Base-by-base conservation (phyloP, 2,329 filamentous ascomycete genomes). In the Calonectria montana region DNA sequence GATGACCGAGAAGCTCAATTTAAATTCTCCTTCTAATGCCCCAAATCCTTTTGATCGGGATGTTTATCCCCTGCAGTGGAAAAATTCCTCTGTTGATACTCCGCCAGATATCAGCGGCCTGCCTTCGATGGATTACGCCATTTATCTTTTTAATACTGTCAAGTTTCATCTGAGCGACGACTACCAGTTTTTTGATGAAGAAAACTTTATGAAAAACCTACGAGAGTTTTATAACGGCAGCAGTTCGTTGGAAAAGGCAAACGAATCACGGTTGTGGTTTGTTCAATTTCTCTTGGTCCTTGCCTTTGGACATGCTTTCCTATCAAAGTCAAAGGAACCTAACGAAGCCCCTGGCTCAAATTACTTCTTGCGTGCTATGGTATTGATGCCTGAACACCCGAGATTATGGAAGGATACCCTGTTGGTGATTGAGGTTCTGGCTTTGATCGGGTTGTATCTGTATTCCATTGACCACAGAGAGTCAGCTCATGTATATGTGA, bases 231-330 rank as follows among this genome's bases (percentile, higher is more conserved):
- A 80, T 37, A 39, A 55, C 3, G 73, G 71, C 4, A 72, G 71
- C 4, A 70, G 79, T 9, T 71, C 77, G 1, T 50, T 71, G n/a
- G 48, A 25, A 23, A 79, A 74, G 27, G 78, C 76, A 16, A 50
- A 67, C 10, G 72, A 75, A 21, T 74, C 67, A 13, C 68, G 65
- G 29, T 73, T 89, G 25, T 88, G 87, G 88, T 87, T 87, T 74
- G 83, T 87, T 57, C 87, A 89, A 69, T 88, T 87, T 64, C 80
- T 89, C 5, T 77, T 89, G 4, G 83, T 89, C 21, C 80, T 90
- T 18, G 87, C 88, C 1, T 81, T 80, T 70, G 79, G 80, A 9
- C 80, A 75, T 8, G 80, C 80, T 2, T 81, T 81, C 41, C 70
- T 76, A 1, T 50, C 70, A 16, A 75, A 72, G 9, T 65, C 71